Conservation (phyloP, 345 rosid species). For the Theobroma cacao region DNA sequence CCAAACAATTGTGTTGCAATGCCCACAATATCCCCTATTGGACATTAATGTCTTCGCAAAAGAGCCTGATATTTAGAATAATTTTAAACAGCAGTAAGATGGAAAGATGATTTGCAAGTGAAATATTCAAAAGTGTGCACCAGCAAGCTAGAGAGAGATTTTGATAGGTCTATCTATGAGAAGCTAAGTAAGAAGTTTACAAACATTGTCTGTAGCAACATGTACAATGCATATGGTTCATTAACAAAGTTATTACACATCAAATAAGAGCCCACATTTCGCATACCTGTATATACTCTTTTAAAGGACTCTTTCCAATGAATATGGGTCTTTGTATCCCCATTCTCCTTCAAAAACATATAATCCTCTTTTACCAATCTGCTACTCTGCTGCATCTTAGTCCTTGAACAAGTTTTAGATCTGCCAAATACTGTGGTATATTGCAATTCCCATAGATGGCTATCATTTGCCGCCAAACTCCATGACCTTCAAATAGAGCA, state of each 20-base stretch:
- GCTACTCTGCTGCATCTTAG: not conserved
- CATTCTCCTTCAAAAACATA: not conserved
- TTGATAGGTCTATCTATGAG: not conserved
- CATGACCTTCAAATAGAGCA: conserved; percentile 59
- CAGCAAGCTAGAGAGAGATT: not conserved
- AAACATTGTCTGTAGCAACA: not conserved
- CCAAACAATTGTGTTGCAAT: conserved; percentile 60
- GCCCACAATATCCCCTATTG: conserved; percentile 56
- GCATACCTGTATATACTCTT: conserved; percentile 46
- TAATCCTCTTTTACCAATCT: not conserved
- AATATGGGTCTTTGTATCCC: conserved; percentile 18
- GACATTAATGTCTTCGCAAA: conserved; percentile 40
- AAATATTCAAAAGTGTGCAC: not conserved
- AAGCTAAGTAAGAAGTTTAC: not conserved
- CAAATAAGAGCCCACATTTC: not conserved
- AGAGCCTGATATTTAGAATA: conserved; percentile 31
- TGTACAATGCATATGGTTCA: not conserved
- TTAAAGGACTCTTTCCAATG: conserved; percentile 68
- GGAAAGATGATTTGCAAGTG: not conserved
- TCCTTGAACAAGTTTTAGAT: conserved; percentile 15
- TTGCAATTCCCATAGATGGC: conserved; percentile 52
- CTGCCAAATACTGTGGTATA: conserved; percentile 38
- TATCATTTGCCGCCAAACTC: conserved; percentile 62
- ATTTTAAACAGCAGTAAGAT: not conserved
- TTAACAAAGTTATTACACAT: not conserved